These are phyloP conservation scores for Wickerhamiella hasegawae DNA, from an alignment of 805 yeast genomes.

Conservation along the genomic window DNA sequence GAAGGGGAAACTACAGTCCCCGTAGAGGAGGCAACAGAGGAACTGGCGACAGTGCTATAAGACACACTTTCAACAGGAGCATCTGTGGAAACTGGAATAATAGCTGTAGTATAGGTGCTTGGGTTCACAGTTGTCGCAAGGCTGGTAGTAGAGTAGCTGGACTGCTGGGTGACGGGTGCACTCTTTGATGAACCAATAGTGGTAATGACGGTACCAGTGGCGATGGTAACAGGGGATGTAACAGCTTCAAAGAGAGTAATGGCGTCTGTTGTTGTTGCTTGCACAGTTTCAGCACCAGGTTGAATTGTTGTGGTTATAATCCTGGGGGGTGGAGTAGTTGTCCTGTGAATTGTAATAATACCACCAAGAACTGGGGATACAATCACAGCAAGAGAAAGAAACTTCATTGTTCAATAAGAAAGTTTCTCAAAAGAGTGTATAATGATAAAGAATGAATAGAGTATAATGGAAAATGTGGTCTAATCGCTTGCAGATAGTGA, in stretches of 20 bases:
- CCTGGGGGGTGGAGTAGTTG: background rate
- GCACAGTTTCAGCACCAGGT: conserved; percentile 7
- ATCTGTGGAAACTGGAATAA: conserved; percentile 2
- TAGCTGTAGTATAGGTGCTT: conserved; percentile 15
- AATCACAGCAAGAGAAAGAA: conserved; percentile 1
- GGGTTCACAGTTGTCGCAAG: conserved; percentile 20
- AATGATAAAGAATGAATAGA: background rate
- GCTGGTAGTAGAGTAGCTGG: conserved; percentile 18
- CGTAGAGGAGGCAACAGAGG: conserved; percentile 3
- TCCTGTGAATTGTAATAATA: conserved; percentile 4
- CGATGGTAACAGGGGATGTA: conserved; percentile 20
- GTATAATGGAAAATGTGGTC: too few species aligned
- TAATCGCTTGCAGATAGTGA: too few species aligned
- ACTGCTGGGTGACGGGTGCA: conserved; percentile 21
- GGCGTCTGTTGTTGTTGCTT: conserved; percentile 14
- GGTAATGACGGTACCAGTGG: conserved; percentile 19
- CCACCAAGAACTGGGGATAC: conserved; percentile 1
- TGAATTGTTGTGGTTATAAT: conserved; percentile 4
- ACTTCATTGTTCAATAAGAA: conserved; percentile 3
- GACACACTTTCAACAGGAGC: conserved; percentile 4
- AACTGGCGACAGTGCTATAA: conserved; percentile 1
- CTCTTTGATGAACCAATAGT: conserved; percentile 18
- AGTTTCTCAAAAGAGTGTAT: background rate
- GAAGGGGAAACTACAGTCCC: conserved; percentile 2
- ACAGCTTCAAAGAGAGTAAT: conserved; percentile 19